phyloP scores from a whole-genome alignment of 2,329 filamentous ascomycete genomes.

The Dactylellina parvicollis region DNA sequence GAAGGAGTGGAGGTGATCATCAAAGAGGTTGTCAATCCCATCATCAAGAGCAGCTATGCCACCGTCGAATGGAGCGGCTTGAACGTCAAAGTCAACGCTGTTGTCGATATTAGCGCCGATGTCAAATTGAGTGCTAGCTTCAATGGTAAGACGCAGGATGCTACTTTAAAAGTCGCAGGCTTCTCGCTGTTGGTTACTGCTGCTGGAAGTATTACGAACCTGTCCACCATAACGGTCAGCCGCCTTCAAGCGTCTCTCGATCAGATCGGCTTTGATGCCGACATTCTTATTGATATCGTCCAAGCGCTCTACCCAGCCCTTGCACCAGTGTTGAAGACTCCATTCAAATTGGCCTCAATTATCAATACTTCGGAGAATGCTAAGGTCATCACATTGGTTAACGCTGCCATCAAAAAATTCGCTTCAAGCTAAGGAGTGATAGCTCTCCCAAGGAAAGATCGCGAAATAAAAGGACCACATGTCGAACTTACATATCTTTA shows the following conservation, averaged over 20 bases:
- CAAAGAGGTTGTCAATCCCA: slow-evolving; percentile 15
- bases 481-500: too few relatives aligned
- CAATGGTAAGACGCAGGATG: slow-evolving; percentile 20
- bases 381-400: slow-evolving; percentile 22
- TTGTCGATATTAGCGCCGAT: slow-evolving; percentile 19
- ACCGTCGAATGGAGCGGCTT: slow-evolving; percentile 6
- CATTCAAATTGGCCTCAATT: slow-evolving; percentile 33
- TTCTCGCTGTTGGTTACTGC: slow-evolving; percentile 10
- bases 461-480: too few relatives aligned
- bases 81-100: slow-evolving; percentile 17
- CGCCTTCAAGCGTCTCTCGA: slow-evolving; percentile 18
- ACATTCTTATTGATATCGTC: slow-evolving; percentile 24
- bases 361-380: slow-evolving; percentile 43
- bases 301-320: slow-evolving; percentile 28
- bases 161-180: slow-evolving; percentile 14
- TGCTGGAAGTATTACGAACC: slow-evolving; percentile 13
- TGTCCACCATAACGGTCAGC: slow-evolving; percentile 6
- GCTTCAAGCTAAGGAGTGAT: slow-evolving; percentile 11
- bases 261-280: not conserved
- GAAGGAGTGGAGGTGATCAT: slow-evolving; percentile 21
- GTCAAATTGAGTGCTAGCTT: slow-evolving; percentile 12
- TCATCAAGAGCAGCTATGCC: slow-evolving; percentile 29
- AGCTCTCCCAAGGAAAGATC: too few relatives aligned
- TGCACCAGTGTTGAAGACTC: slow-evolving; percentile 20
- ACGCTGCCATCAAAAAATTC: slow-evolving; percentile 35